A percentile compares a stretch with the other conserved stretches of the same genome.
Evolutionary conservation across 2,329 filamentous ascomycete genomes (phyloP).

Genomic region (Colletotrichum musicola): DNA sequence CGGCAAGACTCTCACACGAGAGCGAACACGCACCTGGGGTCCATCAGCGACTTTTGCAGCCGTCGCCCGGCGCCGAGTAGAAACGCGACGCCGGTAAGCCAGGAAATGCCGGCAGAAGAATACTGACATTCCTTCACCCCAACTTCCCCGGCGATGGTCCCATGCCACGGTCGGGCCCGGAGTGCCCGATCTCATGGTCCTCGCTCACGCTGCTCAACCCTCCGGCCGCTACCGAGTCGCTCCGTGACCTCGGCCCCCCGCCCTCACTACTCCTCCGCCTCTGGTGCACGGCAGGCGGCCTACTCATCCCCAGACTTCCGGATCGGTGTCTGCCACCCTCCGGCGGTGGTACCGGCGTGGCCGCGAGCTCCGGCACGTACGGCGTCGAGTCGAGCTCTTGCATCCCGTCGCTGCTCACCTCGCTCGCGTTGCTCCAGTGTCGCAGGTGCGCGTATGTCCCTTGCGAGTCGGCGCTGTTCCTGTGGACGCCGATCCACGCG

Average conservation of each 20-base stretch:
- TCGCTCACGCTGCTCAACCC: slow-evolving; percentile 54
- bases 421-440: slow-evolving; percentile 59
- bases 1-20: neutral
- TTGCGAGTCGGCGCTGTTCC: slow-evolving; percentile 55
- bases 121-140: neutral
- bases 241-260: slow-evolving; percentile 39
- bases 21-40: neutral
- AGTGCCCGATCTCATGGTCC: slow-evolving; percentile 61
- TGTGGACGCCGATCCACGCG: slow-evolving; percentile 41
- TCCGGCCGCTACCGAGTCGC: slow-evolving; percentile 40
- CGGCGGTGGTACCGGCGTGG: slow-evolving; percentile 42
- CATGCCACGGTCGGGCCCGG: slow-evolving; percentile 55
- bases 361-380: slow-evolving; percentile 54
- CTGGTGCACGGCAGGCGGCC: slow-evolving; percentile 45
- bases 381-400: slow-evolving; percentile 54
- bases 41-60: neutral
- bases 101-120: neutral
- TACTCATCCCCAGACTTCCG: slow-evolving; percentile 39
- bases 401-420: slow-evolving; percentile 52
- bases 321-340: slow-evolving; percentile 46
- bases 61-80: neutral
- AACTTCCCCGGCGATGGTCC: slow-evolving; percentile 54
- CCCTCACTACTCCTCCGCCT: slow-evolving; percentile 45
- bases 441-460: slow-evolving; percentile 53
- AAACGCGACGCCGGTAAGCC: neutral